These are phyloP conservation scores for Neonectria sp. DNA, from an alignment of 2,329 filamentous ascomycete species.

Conservation along the genomic window DNA sequence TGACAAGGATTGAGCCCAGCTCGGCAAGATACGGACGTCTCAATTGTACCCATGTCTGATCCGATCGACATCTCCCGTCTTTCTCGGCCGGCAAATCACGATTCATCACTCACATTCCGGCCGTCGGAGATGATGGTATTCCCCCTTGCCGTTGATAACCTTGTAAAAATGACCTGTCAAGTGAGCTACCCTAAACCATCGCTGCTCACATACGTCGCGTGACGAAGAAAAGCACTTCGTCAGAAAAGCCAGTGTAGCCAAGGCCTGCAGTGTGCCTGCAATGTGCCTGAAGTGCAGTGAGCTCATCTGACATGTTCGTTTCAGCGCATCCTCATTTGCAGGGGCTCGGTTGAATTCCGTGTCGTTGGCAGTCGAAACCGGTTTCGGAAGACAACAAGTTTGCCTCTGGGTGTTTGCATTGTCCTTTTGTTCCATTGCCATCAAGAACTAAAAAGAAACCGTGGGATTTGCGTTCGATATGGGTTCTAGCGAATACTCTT, in stretches of 20 bases:
- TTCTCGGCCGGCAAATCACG: neutral
- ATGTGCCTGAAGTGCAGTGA: neutral
- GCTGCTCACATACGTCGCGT: neutral
- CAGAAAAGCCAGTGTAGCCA: neutral
- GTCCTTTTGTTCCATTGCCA: neutral
- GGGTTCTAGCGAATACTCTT: neutral
- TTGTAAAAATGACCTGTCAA: neutral
- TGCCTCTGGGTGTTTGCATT: neutral
- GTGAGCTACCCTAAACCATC: neutral
- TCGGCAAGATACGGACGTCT: neutral
- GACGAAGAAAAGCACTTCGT: neutral
- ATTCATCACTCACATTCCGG: neutral
- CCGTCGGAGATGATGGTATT: neutral
- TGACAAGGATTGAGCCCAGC: neutral
- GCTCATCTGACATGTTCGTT: neutral
- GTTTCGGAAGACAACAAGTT: neutral
- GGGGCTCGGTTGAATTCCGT: neutral
- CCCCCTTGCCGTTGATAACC: too few species aligned
- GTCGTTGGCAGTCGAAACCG: neutral
- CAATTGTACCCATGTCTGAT: neutral
- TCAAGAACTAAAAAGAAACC: neutral
- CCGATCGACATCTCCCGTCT: neutral
- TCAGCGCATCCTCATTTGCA: neutral
- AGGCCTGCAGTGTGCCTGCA: neutral
- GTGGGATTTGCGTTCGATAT: neutral